Conservation (phyloP, 148 eudicot genomes). For the Euryodendron excelsum region DNA sequence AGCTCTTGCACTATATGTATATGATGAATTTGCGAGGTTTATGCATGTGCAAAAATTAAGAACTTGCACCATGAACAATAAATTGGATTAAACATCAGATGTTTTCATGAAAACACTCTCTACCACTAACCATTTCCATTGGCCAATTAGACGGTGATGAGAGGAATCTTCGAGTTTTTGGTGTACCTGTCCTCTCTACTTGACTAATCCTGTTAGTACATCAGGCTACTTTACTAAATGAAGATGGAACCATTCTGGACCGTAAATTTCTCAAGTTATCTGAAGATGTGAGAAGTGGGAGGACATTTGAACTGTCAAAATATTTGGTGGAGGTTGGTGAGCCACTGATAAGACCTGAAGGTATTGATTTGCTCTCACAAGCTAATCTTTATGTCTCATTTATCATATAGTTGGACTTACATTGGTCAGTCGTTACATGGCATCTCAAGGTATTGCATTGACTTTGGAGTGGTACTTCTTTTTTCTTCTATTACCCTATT, state of each 20-base stretch:
- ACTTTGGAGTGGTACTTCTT: not conserved
- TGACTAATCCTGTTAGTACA: conserved; percentile 3
- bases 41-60: not conserved
- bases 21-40: not conserved
- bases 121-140: not conserved
- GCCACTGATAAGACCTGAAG: conserved; percentile 22
- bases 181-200: not conserved
- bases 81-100: not conserved
- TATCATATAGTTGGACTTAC: not conserved
- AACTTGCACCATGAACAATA: not conserved
- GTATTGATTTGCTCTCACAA: conserved; percentile 10
- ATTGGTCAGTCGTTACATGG: not conserved
- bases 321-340: conserved; percentile 42
- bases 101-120: not conserved
- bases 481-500: not conserved
- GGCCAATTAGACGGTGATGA: not conserved
- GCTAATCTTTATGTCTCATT: not conserved
- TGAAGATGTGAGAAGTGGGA: conserved; percentile 32
- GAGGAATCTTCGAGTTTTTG: not conserved
- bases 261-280: conserved; percentile 26
- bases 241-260: conserved; percentile 33
- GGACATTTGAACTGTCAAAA: conserved; percentile 24
- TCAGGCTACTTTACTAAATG: conserved; percentile 35
- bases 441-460: not conserved
- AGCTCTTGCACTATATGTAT: not conserved